Evolutionary conservation across 2,329 filamentous ascomycete species (phyloP), one percentile per base, ranked within the genome.

Genomic region (Botrytis paeoniae): DNA sequence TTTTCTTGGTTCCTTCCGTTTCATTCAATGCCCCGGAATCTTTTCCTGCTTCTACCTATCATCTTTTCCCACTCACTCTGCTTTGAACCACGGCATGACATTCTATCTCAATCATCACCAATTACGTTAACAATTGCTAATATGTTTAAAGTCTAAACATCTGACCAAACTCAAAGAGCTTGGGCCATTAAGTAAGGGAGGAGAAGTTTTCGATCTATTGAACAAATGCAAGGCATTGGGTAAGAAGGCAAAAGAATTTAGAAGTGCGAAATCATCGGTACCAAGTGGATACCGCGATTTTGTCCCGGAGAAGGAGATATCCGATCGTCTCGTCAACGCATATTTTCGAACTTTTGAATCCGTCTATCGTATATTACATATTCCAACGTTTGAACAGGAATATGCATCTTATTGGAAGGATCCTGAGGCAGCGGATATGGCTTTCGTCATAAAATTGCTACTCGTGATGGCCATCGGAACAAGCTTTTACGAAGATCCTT

Each of bases 321-420:
- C 81, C 6, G 83, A 85, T 70, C 69, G 77, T 29, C 78, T 82
- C n/a, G 77, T 83, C 22, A 74, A 80, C 14, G 73, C 82, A 0
- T 86, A 86, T 77, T 80, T 85, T 54, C 80, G 81, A 16, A 82
- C 80, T 0, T 84, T 82, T 74, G 85, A 84, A 62, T 81, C 77
- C 7, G 80, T 82, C 1, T 85, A 85, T 72, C 81, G 83, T n/a
- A 81, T 86, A 54, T 72, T 86, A 7, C 84, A 86, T 74, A 78
- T 81, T 22, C 83, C 84, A 7, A 82, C 81, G 1, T 86, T 86
- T 73, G 80, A 81, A 78, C 78, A 80, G 66, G 82, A 85, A 43
- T 86, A 85, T 73, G 72, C 76, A 20, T 73, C 73, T 0, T 83
- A 85, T 74, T 85, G 84, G 84, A 74, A 79, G 22, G 72, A 80